Evolutionary conservation across 225 moss, liverwort and hornwort species (phyloP).

Genomic region (Bryoerythrophyllum caledonicum): DNA sequence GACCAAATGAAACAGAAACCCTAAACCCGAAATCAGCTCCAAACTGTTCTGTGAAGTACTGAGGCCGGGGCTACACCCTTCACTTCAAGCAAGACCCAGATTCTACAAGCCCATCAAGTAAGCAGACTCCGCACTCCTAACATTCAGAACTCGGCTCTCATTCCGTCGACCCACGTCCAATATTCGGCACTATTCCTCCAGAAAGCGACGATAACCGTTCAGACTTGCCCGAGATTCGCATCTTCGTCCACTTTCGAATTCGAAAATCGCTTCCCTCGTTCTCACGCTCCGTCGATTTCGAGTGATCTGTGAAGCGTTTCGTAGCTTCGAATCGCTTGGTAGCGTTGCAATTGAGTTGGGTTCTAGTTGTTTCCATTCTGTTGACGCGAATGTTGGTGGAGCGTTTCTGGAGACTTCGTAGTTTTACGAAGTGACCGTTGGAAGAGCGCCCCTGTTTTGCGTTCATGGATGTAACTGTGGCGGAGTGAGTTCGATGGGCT

Average conservation of each 20-base stretch:
- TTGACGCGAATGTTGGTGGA: not conserved
- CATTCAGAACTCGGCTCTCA: not conserved
- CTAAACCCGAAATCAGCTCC: too few species aligned
- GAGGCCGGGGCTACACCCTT: too few species aligned
- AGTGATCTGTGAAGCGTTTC: not conserved
- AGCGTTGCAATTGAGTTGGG: not conserved
- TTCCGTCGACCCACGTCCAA: not conserved
- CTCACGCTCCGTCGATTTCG: not conserved
- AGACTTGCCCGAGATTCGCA: not conserved
- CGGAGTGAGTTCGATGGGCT: not conserved
- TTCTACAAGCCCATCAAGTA: not conserved
- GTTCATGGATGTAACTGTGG: not conserved
- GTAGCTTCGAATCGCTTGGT: not conserved
- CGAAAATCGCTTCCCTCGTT: not conserved
- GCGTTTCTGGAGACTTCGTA: not conserved
- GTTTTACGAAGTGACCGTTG: constrained; percentile 4
- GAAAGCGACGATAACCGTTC: not conserved
- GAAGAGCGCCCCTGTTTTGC: not conserved
- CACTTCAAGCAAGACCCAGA: too few species aligned
- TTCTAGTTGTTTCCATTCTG: not conserved
- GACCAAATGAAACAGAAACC: too few species aligned
- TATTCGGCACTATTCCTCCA: too few species aligned
- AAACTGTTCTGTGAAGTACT: too few species aligned
- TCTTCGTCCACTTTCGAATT: constrained; percentile 12
- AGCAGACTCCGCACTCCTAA: too few species aligned